phyloP scores from a whole-genome alignment of 768 basidiomycete genomes.

The Auricularia sp. region DNA sequence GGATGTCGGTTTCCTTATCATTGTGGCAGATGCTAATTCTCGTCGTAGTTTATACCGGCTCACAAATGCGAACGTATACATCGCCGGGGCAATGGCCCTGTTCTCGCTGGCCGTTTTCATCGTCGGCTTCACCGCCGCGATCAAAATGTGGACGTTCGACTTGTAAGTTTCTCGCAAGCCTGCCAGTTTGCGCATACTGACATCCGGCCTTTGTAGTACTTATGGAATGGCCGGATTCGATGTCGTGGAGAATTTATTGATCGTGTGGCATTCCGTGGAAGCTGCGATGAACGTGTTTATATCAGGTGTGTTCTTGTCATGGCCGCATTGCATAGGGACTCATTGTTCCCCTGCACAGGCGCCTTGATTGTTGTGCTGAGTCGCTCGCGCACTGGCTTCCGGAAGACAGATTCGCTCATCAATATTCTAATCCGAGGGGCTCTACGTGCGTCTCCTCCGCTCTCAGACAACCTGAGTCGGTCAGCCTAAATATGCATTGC shows the following conservation, averaged over 20 bases:
- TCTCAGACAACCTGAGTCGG: too few relatives aligned
- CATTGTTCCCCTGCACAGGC: not conserved
- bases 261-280: not conserved
- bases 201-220: not conserved
- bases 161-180: not conserved
- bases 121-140: not conserved
- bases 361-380: not conserved
- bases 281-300: not conserved
- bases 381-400: not conserved
- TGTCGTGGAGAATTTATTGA: not conserved
- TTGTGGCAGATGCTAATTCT: too few relatives aligned
- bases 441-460: not conserved
- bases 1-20: too few relatives aligned
- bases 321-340: not conserved
- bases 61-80: not conserved
- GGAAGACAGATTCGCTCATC: not conserved
- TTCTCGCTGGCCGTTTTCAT: not conserved
- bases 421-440: not conserved
- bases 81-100: not conserved
- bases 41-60: not conserved
- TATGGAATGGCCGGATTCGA: not conserved
- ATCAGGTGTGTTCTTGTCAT: not conserved
- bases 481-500: not conserved
- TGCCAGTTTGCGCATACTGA: too few relatives aligned
- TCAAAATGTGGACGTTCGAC: not conserved